A percentile compares a stretch with the other conserved stretches of the same genome.
Evolutionary conservation across 192 early-diverging fungal species (phyloP).

Genomic region (Backusella mclennaniae): DNA sequence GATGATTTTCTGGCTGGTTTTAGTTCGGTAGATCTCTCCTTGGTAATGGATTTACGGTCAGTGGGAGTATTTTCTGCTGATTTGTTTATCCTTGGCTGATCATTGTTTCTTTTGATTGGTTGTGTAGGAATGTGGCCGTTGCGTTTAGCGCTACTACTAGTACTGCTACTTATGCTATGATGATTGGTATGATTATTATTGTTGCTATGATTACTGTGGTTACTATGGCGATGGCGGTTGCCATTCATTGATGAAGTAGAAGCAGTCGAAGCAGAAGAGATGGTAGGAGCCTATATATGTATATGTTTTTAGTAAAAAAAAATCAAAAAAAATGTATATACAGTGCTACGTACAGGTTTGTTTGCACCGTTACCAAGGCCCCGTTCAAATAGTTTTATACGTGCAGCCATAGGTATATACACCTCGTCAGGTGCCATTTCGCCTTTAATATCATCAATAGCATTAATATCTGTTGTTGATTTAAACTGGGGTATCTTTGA

Average conservation of each 20-base stretch:
- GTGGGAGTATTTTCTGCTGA: not conserved
- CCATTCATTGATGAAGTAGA: not conserved
- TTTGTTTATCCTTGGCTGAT: not conserved
- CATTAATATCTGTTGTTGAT: conserved; percentile 13
- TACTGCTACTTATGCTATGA: not conserved
- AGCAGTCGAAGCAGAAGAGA: not conserved
- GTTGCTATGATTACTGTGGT: not conserved
- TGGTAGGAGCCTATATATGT: not conserved
- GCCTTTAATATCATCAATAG: conserved; percentile 16
- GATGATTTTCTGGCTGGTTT: not conserved
- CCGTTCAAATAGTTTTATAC: conserved; percentile 28
- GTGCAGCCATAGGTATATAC: conserved; percentile 21
- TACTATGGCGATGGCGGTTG: not conserved
- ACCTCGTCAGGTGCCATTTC: conserved; percentile 15
- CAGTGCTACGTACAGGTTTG: not conserved
- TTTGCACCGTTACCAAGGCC: conserved; percentile 19
- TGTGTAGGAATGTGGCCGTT: not conserved
- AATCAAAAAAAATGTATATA: not conserved
- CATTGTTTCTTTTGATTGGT: not conserved
- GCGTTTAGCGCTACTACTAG: not conserved
- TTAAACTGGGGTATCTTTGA: conserved; percentile 15
- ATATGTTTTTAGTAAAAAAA: not conserved
- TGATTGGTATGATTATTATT: not conserved
- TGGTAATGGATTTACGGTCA: not conserved
- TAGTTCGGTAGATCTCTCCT: not conserved